Percentiles rank a stretch among this genome's conserved stretches.
These are phyloP conservation scores for Cryptococcus hybrid DNA, from an alignment of 1,284 basidiomycete genomes.

Conservation along the genomic window DNA sequence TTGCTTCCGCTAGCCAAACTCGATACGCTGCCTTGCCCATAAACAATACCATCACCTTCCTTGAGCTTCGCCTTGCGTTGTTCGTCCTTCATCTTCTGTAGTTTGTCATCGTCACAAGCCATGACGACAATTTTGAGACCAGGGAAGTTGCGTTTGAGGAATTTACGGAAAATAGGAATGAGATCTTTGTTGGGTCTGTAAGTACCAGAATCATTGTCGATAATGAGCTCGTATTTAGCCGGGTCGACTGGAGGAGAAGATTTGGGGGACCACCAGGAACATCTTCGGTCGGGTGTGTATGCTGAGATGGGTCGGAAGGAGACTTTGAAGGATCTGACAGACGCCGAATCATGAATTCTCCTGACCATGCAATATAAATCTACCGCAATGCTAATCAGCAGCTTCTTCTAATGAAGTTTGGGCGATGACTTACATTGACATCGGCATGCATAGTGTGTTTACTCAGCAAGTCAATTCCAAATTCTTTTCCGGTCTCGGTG, in stretches of 20 bases:
- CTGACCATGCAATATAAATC: slow-evolving; percentile 44
- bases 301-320: slow-evolving; percentile 22
- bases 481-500: slow-evolving; percentile 57
- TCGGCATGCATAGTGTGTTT: slow-evolving; percentile 59
- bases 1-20: slow-evolving; percentile 13
- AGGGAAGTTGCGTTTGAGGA: slow-evolving; percentile 63
- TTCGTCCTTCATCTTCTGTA: slow-evolving; percentile 41
- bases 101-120: slow-evolving; percentile 59
- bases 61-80: slow-evolving; percentile 33
- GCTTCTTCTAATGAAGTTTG: not conserved
- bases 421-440: slow-evolving; percentile 43
- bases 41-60: slow-evolving; percentile 32
- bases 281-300: slow-evolving; percentile 40
- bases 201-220: slow-evolving; percentile 58
- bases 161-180: slow-evolving; percentile 50
- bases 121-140: slow-evolving; percentile 61
- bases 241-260: slow-evolving; percentile 36
- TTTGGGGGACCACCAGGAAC: slow-evolving; percentile 29
- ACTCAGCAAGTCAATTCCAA: slow-evolving; percentile 54
- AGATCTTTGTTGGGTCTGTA: slow-evolving; percentile 54
- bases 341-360: slow-evolving; percentile 43
- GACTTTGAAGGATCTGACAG: slow-evolving; percentile 33
- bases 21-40: slow-evolving; percentile 25
- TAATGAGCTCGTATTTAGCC: slow-evolving; percentile 53
- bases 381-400: slow-evolving; percentile 4